Base-by-base conservation (phyloP, 345 rosid species). In the Euphorbia lathyris region DNA sequence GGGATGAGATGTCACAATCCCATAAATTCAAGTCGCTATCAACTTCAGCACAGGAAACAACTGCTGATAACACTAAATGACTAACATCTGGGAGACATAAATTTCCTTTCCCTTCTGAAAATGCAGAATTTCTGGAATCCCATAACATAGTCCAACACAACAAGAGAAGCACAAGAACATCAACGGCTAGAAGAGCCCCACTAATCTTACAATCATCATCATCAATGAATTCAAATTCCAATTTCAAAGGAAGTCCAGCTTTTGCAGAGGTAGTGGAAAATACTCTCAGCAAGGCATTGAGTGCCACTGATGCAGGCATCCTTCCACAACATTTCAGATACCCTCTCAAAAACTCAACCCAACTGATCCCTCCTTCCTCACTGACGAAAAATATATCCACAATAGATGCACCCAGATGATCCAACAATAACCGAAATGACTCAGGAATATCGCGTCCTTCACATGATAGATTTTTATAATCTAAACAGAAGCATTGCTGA, bases 291-390 rank as follows among this genome's bases (percentile, higher is more conserved):
- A 92, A 60, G 7, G 72, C 75, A 69, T 77, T 76, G 34, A 88
- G 81, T 7, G 83, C 73, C 80, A 74, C 73, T 0, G 92, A 90
- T 5, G 84, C 73, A 5, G 89, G 78, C 93, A 88, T 83, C 80
- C 93, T 88, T 34, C 92, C 96, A 42, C 99, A 90, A 65, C 88
- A 95, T 67, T 80, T 86, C 27, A 88, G 83, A 71, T 85, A 95
- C 38, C 97, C 97, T 74, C 70, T 83, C 34, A 87, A 82, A 75
- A 91, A 88, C 68, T 86, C 96, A 36, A 85, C 65, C 99, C 96
- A 90, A 63, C 73, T 78, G 71, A 92, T 29, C 10, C 86, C 88
- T 61, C 80, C 93, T 65, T 86, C 78, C 7, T 76, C 83, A 25
- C 85, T 58, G 0, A 81, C 68, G 51, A 88, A 94, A 80, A 86